Percentiles rank a stretch among this genome's conserved stretches.
These are phyloP conservation scores for Clonostachys solani DNA, from an alignment of 2,329 filamentous ascomycete genomes.

Conservation along the genomic window DNA sequence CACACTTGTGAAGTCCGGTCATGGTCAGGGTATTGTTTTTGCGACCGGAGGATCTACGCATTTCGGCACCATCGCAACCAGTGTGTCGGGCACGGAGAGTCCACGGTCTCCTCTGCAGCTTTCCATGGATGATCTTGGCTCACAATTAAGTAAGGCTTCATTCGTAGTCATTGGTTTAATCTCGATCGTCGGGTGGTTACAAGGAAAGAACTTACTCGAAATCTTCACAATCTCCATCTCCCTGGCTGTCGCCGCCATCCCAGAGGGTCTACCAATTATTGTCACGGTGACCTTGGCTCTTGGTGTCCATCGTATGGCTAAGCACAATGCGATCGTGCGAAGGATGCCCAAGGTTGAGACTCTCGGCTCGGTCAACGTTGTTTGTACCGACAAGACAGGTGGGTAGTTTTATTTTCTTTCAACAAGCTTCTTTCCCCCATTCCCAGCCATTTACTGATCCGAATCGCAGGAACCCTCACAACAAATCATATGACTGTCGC, in stretches of 20 bases:
- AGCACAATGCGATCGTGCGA: conserved; percentile 89
- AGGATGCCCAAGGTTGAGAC: conserved; percentile 97
- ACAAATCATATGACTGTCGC: conserved; percentile 98
- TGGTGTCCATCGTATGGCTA: conserved; percentile 94
- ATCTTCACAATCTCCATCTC: conserved; percentile 98
- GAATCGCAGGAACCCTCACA: conserved; percentile 69
- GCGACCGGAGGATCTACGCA: conserved; percentile 91
- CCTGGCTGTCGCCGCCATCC: conserved; percentile 91
- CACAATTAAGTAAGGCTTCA: conserved; percentile 94
- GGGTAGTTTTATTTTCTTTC: conserved; percentile 9
- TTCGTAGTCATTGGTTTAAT: conserved; percentile 94
- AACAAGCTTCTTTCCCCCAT: not conserved
- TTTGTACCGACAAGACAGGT: conserved; percentile 97
- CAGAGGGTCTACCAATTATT: conserved; percentile 94
- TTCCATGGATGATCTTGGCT: conserved; percentile 96
- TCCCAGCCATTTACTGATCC: conserved; percentile 8
- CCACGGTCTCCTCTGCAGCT: conserved; percentile 90
- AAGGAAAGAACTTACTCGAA: conserved; percentile 85
- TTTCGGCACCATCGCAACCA: conserved; percentile 93
- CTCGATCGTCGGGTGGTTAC: conserved; percentile 82
- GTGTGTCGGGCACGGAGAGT: conserved; percentile 90
- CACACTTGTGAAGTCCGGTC: conserved; percentile 88
- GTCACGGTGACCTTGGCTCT: conserved; percentile 95
- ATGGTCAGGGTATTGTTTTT: conserved; percentile 96
- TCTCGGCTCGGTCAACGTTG: conserved; percentile 97